Evolutionary conservation across 164 flowering plant species (phyloP), one percentile per base, ranked within the genome.

Genomic region (Aristolochia californica): DNA sequence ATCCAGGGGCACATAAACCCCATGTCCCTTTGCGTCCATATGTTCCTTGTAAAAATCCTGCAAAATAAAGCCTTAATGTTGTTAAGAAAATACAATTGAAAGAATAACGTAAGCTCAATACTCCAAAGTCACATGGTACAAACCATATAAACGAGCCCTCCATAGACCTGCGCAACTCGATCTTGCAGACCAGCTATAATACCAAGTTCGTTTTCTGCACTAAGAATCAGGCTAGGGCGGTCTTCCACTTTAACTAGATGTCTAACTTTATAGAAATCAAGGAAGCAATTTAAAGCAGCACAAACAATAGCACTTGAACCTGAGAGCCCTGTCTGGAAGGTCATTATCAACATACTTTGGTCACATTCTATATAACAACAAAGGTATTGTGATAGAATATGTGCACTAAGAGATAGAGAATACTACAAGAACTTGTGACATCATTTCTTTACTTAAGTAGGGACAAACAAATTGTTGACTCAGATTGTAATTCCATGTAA

Each of bases 131-230:
- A 52, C 44, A 25, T 53, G 53, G 53, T 47, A 61, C 70, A 54
- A 74, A 87, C 97, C 99, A 94, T 94, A 74, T 78, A 83, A 67
- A 94, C 96, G 59, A 94, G 87, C 45, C 99, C 99, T 1, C 99
- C 97, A 72, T 90, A 94, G 51, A 94, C 97, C 68, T 94, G 97
- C 16, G 87, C 95, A 54, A 94, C 99, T 57, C 99, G 83, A 68
- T 94, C 99, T 66, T 94, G 99, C 43, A 93, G 90, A 60, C 97
- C 97, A 69, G 96, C 99, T 66, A 89, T 91, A 72, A 93, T 90
- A 25, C 99, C 99, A 48, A 90, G 95, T 69, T 87, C 93, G 51
- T 83, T 79, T 74, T 94, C 99, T 9, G 97, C 99, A 63, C 67
- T 66, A 34, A 90, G 91, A 68, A 90, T 69, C 65, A 94, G 77